A percentile compares a stretch with the other conserved stretches of the same genome.
These are phyloP conservation scores for Trichocladium antarcticum DNA, from an alignment of 495 filamentous ascomycete genomes.

Conservation along the genomic window DNA sequence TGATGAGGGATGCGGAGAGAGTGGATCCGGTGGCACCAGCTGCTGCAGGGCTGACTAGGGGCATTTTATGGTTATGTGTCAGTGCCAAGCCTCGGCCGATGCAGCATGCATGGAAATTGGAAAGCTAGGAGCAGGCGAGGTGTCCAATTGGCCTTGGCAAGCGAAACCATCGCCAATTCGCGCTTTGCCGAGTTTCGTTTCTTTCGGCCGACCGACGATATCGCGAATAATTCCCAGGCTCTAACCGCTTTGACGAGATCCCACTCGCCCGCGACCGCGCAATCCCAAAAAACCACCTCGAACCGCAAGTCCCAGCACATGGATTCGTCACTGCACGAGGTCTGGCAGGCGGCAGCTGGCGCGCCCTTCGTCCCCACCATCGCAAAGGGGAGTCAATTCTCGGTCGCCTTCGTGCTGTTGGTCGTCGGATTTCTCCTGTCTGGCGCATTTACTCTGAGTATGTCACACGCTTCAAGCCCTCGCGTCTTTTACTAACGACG, in stretches of 20 bases:
- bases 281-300: neutral
- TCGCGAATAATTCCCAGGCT: too few species aligned
- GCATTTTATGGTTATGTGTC: constrained; percentile 10
- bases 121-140: constrained; percentile 1
- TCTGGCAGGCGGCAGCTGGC: constrained; percentile 81
- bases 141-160: constrained; percentile 13
- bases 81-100: constrained; percentile 1
- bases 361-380: constrained; percentile 73
- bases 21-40: neutral
- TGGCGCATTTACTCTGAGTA: constrained; percentile 73
- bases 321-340: constrained; percentile 66
- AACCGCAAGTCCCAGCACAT: constrained; percentile 34
- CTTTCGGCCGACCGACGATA: neutral
- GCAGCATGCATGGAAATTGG: too few species aligned
- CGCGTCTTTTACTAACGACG: neutral
- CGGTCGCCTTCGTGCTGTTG: constrained; percentile 68
- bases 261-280: neutral
- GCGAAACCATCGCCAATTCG: neutral
- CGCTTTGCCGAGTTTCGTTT: constrained; percentile 1
- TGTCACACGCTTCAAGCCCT: constrained; percentile 25
- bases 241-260: too few species aligned
- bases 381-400: constrained; percentile 73
- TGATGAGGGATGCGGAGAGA: constrained; percentile 7
- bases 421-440: constrained; percentile 53
- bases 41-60: constrained; percentile 15